phyloP scores from a whole-genome alignment of 768 basidiomycete species.

The Termitomyces sp. region DNA sequence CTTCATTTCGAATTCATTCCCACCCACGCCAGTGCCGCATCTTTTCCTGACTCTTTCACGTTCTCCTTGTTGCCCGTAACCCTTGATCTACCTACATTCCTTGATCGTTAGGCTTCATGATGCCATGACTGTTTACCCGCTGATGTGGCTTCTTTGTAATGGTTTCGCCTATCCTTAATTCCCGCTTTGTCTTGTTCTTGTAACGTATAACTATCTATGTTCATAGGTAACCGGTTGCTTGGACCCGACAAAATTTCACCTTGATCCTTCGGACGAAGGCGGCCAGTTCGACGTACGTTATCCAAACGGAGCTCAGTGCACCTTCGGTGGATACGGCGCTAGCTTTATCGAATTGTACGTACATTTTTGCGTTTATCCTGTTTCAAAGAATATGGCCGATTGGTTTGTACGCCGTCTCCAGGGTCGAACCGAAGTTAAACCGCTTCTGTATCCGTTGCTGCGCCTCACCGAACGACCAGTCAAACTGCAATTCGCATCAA shows the following conservation, averaged over 20 bases:
- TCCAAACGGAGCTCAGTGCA: conserved; percentile 48
- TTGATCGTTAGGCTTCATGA: neutral
- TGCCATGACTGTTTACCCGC: neutral
- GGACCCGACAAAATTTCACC: conserved; percentile 10
- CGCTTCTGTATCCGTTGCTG: conserved; percentile 50
- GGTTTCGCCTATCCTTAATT: neutral
- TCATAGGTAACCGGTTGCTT: conserved; percentile 18
- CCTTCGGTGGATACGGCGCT: conserved; percentile 43
- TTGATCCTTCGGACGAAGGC: conserved; percentile 28
- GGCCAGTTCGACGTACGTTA: conserved; percentile 47
- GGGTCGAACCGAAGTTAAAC: conserved; percentile 38
- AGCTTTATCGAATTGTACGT: conserved; percentile 45
- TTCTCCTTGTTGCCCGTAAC: neutral
- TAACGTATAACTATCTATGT: neutral
- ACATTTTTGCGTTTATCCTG: neutral
- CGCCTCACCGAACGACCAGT: conserved; percentile 31
- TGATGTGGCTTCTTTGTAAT: neutral
- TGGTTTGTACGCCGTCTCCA: conserved; percentile 9
- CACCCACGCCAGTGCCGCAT: neutral
- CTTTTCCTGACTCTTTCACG: neutral
- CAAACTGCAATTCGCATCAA: conserved; percentile 45
- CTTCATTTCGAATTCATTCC: neutral
- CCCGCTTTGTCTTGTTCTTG: neutral
- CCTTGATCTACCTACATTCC: neutral
- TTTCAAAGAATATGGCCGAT: neutral